Base-by-base conservation (phyloP, 495 filamentous ascomycete species). In the Apiosordaria backusii region DNA sequence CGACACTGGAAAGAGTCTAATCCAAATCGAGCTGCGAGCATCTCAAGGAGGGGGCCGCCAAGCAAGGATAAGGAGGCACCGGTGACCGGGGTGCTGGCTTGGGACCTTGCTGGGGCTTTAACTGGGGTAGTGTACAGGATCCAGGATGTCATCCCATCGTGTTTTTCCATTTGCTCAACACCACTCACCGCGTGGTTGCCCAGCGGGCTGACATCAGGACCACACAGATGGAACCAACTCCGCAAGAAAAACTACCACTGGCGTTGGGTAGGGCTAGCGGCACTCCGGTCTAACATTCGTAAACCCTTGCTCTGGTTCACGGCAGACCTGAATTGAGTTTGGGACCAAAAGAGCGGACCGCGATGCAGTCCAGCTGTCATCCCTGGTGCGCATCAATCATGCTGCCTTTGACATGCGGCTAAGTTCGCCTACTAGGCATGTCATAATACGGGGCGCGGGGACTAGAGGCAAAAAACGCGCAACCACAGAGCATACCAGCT, bases 11-110 rank as follows among this genome's bases (percentile, higher is more conserved):
- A 63, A 52, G 19, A n/a, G 63, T 45, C 69, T 71, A 69, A 45
- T 53, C 71, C 72, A 57, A 63, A 69, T 75, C 70, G 66, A 66
- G 72, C 24, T 67, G 55, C 62, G 35, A 52, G 6, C 19, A 65
- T 67, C 54, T 59, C 26, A 52, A 58, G 59, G 60, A 66, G 27
- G 62, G 40, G 69, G 64, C 19, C 58, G 67, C 65, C 74, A 72
- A 76, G 70, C 65, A 65, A 45, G n/a, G 66, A 68, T 68, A 72
- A 25, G 70, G 58, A 58, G 62, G 69, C 63, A 72, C 70, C 68
- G 68, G 67, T 72, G 68, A 70, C 74, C 53, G 59, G 72, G 70
- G 61, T 60, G 35, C 35, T 18, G 35, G 35, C 35, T 45, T 45
- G 35, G 35, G 35, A 18, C 35, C 16, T 45, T 45, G 35, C n/a